phyloP scores from a whole-genome alignment of 345 rosid genomes.

The Fremontodendron californicum region DNA sequence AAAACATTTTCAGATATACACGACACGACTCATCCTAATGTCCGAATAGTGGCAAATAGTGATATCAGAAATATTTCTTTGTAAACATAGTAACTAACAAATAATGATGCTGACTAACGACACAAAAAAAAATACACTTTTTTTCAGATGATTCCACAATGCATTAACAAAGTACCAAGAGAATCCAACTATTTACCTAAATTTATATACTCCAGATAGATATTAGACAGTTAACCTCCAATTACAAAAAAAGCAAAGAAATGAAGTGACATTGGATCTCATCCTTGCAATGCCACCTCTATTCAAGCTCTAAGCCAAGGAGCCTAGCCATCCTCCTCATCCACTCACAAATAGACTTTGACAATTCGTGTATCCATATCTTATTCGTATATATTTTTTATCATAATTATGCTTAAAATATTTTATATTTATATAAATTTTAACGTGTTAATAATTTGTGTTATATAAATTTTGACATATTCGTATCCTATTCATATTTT shows the following conservation, averaged over 20 bases:
- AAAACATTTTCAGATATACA: background rate
- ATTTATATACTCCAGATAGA: background rate
- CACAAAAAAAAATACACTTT: background rate
- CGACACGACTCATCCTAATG: background rate
- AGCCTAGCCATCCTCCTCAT: background rate
- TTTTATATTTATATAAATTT: no score
- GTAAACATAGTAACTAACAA: background rate
- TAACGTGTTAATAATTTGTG: no score
- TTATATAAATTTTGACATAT: no score
- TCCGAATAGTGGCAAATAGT: background rate
- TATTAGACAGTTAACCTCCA: background rate
- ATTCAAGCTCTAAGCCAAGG: background rate
- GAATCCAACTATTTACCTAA: background rate
- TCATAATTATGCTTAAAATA: no score
- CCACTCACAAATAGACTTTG: no score
- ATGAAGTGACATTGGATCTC: background rate
- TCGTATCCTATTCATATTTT: no score
- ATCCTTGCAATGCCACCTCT: background rate
- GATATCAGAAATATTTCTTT: background rate
- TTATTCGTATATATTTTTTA: no score
- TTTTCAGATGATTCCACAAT: background rate
- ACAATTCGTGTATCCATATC: no score
- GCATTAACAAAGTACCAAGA: background rate
- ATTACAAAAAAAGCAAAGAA: background rate
- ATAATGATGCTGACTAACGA: background rate